Percentiles rank a stretch among this genome's conserved stretches.
These are phyloP conservation scores for Neckera pumila DNA, from an alignment of 225 moss, liverwort and hornwort species.

Conservation along the genomic window DNA sequence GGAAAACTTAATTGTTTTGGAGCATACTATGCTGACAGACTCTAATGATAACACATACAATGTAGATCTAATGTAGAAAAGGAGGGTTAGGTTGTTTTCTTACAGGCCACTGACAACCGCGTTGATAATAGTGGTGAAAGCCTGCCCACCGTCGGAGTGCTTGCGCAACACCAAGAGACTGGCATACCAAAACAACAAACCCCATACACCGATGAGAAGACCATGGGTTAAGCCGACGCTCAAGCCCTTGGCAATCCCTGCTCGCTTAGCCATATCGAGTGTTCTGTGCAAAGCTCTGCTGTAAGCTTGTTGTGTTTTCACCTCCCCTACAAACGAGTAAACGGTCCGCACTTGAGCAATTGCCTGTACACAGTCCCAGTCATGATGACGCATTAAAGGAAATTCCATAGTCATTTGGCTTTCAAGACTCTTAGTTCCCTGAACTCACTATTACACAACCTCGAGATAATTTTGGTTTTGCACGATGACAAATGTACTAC, in stretches of 20 bases:
- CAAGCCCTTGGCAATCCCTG: slow-evolving; percentile 80
- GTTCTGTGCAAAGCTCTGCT: slow-evolving; percentile 55
- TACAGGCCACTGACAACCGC: slow-evolving; percentile 92
- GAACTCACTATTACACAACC: background rate
- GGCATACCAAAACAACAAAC: slow-evolving; percentile 79
- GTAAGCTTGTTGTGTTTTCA: slow-evolving; percentile 56
- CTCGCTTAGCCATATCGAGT: slow-evolving; percentile 58
- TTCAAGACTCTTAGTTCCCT: background rate
- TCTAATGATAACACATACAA: background rate
- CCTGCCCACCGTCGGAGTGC: slow-evolving; percentile 67
- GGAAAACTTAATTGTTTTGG: background rate
- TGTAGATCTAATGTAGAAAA: background rate
- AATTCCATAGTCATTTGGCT: background rate
- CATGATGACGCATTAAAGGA: background rate
- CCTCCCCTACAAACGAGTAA: slow-evolving; percentile 86
- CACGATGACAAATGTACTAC: background rate
- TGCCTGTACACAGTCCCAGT: slow-evolving; percentile 28
- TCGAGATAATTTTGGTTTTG: background rate
- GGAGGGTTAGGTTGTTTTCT: background rate
- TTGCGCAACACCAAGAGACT: slow-evolving; percentile 66
- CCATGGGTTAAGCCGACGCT: slow-evolving; percentile 89
- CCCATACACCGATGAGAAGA: slow-evolving; percentile 81
- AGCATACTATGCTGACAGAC: background rate
- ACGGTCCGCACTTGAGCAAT: slow-evolving; percentile 86
- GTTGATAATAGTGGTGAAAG: slow-evolving; percentile 89